Evolutionary conservation across 1,284 basidiomycete species (phyloP), one percentile per base, ranked within the genome.

Genomic region (Ustilago crameri): DNA sequence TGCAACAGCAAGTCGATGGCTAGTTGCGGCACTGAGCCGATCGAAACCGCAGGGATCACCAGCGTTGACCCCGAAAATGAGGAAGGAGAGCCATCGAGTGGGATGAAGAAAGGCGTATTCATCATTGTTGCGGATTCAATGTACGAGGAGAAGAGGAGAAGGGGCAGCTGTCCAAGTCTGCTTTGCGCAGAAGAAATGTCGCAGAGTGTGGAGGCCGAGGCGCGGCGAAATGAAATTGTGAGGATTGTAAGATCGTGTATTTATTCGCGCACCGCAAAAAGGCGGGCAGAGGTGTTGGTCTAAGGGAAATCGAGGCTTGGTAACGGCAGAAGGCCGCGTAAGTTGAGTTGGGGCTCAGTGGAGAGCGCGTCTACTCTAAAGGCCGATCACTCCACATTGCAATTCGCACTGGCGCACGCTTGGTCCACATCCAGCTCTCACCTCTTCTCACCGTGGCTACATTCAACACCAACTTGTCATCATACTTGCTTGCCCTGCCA

Each of bases 1-100:
- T 77, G 62, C 3, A 81, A 48, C n/a, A 81, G 54, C 15, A 81
- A 54, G 59, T 81, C 79, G 32, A 79, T 48, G 2, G 76, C 56
- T 0, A 81, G 65, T 53, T 80, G 78, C 0, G 78, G 75, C 0
- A 78, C 76, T 5, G 73, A 80, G 17, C 76, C 79, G 35, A 79
- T 68, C n/a, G 74, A 76, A 0, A 80, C 65, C 10, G 65, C 62
- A 0, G 79, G 79, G 1, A 81, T 45, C 49, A 81, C 9, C 26
- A 81, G 68, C 8, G 71, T 78, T 17, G 69, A 51, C 1, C 67
- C 75, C 3, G 32, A 12, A 14, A 79, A 57, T 5, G 37, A 45
- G 10, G 9, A 24, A 17, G 41, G 26, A 2, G 35, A 24, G 10
- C 20, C 26, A 18, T 46, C 42, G 8, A 51, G 12, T 3, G 54